Evolutionary conservation across 1,284 basidiomycete genomes (phyloP).

Genomic region (Xerocomus minutiporus): DNA sequence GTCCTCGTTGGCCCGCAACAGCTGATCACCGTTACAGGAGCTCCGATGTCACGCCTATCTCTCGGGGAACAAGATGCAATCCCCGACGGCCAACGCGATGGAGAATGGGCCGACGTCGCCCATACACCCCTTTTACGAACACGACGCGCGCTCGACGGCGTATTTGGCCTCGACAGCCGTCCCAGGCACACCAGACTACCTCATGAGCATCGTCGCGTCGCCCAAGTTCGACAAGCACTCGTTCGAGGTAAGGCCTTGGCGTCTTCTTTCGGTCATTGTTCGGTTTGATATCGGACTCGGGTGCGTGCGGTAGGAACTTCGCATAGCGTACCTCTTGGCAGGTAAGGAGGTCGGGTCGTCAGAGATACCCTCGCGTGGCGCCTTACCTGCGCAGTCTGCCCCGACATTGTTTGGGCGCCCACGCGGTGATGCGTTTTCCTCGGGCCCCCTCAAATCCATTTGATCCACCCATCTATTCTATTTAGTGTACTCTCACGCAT

Average conservation of each 20-base stretch:
- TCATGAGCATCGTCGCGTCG: conserved; percentile 30
- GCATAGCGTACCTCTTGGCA: conserved; percentile 27
- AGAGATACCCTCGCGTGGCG: conserved; percentile 32
- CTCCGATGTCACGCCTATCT: conserved; percentile 30
- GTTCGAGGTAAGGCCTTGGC: conserved; percentile 26
- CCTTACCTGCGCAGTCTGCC: conserved; percentile 24
- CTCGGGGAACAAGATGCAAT: conserved; percentile 20
- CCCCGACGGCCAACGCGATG: conserved; percentile 1
- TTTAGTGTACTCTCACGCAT: background rate
- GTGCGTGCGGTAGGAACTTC: conserved; percentile 27
- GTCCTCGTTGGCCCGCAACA: background rate
- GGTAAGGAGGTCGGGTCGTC: conserved; percentile 32
- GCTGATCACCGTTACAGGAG: conserved; percentile 24
- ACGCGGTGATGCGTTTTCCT: conserved; percentile 31
- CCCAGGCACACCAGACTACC: conserved; percentile 22
- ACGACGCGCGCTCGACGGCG: conserved; percentile 25
- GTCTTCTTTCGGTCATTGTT: background rate
- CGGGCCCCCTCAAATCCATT: conserved; percentile 18
- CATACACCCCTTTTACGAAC: conserved; percentile 20
- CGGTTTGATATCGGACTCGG: background rate
- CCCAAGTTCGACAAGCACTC: conserved; percentile 31
- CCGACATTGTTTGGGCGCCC: conserved; percentile 30
- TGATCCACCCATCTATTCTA: conserved; percentile 1
- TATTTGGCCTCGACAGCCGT: conserved; percentile 13
- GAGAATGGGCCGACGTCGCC: background rate